Base-by-base conservation (phyloP, 2,329 filamentous ascomycete species). In the Myrmaecium sp. region DNA sequence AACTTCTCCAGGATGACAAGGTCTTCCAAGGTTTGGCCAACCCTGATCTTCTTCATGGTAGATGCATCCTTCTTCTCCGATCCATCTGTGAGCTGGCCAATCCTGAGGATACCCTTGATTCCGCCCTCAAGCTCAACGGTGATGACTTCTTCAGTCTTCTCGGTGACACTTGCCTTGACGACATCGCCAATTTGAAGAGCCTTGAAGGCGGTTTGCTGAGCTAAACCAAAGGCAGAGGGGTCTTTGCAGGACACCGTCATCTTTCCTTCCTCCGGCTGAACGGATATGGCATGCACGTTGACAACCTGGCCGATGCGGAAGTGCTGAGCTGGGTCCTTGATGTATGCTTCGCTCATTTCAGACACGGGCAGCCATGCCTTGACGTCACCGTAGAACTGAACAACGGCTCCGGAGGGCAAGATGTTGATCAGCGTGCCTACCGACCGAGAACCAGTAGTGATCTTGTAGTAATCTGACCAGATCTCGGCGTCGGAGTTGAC, bases 281-380 rank as follows among this genome's bases (percentile, higher is more conserved):
- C 71, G 26, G 75, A 78, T 17, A 93, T 53, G n/a, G 91, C 72
- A 42, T 86, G 80, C 12, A 94, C 79, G 42, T 72, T 91, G 37
- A 98, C 76, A 2, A 92, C 86, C 49, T 98, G 89, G 1, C 89
- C 91, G 22, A 73, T 56, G 18, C 76, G 73, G 58, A 98, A 98
- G 52, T 95, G 84, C 43, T 91, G 74, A 23, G 69, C 70, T 4
- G 89, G 83, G 43, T 94, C 79, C 38, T 77, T 69, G 42, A 98
- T 94, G 45, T 77, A 94, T 7, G 84, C 83, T 49, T 98, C 89
- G 47, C 89, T 95, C 89, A 98, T 98, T 53, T 98, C 86, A 1
- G 80, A 80, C 1, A 92, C 74, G 2, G 89, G 89, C 29, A 98
- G 63, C 57, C 91, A 98, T 6, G 78, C 91, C 36, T 72, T 70